A percentile compares a stretch with the other conserved stretches of the same genome.
Evolutionary conservation across 2,329 filamentous ascomycete species (phyloP).

Genomic region (Nectriaceae sp.): DNA sequence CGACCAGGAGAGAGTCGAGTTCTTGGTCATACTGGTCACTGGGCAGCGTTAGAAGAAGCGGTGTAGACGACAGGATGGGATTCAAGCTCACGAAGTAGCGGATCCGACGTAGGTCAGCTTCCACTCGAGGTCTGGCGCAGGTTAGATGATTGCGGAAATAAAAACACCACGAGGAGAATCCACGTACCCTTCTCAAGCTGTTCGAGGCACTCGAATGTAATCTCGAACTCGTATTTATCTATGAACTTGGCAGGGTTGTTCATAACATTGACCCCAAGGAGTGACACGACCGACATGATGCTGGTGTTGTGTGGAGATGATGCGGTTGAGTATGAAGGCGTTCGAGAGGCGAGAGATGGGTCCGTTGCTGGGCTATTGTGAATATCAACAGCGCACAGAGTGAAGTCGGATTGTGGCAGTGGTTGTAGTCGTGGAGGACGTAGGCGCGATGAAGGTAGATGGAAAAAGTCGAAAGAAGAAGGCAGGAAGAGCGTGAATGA

Average conservation of each 20-base stretch:
- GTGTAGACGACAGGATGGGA: constrained; percentile 12
- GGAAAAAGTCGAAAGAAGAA: background rate
- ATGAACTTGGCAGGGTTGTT: constrained; percentile 97
- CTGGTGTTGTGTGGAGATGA: constrained; percentile 10
- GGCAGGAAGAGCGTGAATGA: background rate
- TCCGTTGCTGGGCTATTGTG: background rate
- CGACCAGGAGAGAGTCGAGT: constrained; percentile 93
- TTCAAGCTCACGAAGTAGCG: constrained; percentile 79
- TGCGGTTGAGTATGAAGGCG: background rate
- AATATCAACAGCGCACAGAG: background rate
- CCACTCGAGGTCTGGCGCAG: constrained; percentile 84
- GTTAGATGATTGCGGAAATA: constrained; percentile 18
- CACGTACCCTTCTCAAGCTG: constrained; percentile 81
- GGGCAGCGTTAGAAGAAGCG: constrained; percentile 22
- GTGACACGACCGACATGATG: constrained; percentile 90
- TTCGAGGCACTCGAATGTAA: constrained; percentile 98
- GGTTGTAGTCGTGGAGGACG: background rate
- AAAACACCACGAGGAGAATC: background rate
- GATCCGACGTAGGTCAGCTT: constrained; percentile 99
- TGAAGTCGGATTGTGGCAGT: background rate
- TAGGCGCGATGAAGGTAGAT: background rate
- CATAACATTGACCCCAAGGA: constrained; percentile 91
- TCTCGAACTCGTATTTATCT: constrained; percentile 94
- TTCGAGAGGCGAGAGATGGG: background rate
- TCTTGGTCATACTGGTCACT: constrained; percentile 98